Conservation (phyloP, 352 stramenopile species). For the Globisporangium solare region DNA sequence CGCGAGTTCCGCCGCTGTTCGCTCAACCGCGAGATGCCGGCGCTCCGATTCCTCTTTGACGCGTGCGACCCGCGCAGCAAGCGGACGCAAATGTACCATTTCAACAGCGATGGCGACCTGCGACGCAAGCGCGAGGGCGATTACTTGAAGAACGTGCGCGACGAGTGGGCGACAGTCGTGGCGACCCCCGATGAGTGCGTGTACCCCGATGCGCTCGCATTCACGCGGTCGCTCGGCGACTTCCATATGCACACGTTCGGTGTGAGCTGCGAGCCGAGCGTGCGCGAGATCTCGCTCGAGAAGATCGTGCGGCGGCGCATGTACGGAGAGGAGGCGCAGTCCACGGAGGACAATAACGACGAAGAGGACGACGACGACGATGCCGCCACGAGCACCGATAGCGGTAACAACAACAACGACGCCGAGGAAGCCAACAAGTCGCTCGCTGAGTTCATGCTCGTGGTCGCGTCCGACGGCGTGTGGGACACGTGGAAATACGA, state of each 20-base stretch:
- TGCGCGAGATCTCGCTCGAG: constrained; percentile 49
- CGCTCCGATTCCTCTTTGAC: constrained; percentile 88
- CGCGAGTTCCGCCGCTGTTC: constrained; percentile 28
- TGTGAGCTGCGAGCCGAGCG: constrained; percentile 58
- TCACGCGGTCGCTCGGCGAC: constrained; percentile 85
- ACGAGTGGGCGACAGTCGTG: constrained; percentile 88
- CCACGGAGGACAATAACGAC: constrained; percentile 18
- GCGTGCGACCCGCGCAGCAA: constrained; percentile 24
- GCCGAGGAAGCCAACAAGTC: constrained; percentile 2
- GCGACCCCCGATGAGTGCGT: constrained; percentile 53
- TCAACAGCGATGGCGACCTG: constrained; percentile 29
- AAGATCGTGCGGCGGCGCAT: constrained; percentile 20
- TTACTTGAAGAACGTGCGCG: constrained; percentile 90
- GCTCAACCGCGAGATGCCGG: constrained; percentile 29
- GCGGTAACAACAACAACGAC: constrained; percentile 18
- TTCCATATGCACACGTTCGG: constrained; percentile 88
- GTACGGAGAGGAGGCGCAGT: not conserved
- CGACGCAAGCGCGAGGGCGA: constrained; percentile 35
- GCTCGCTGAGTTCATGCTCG: constrained; percentile 37
- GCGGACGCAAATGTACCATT: constrained; percentile 35
- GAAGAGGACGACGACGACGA: constrained; percentile 9
- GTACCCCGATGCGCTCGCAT: constrained; percentile 82
- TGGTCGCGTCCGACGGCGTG: constrained; percentile 79
- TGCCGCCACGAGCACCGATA: constrained; percentile 15
- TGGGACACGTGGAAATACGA: constrained; percentile 90